Conservation (phyloP, 192 early-diverging fungal species). For the Podila epigama region DNA sequence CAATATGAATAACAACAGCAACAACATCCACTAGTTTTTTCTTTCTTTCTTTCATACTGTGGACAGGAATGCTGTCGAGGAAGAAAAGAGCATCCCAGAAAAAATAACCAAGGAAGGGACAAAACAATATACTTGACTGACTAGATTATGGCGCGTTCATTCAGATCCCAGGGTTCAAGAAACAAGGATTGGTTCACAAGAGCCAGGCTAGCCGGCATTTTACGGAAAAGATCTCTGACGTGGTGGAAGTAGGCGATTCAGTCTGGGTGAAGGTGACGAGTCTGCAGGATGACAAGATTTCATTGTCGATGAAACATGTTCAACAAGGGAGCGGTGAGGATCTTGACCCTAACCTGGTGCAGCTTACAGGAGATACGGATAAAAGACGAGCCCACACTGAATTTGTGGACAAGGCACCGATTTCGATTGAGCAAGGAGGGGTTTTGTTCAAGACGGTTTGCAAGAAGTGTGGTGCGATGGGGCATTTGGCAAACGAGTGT, state of each 20-base stretch:
- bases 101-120: not conserved
- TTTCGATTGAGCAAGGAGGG: conserved; percentile 47
- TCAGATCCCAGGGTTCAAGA: conserved; percentile 34
- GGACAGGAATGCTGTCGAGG: no score
- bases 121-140: not conserved
- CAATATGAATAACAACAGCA: not conserved
- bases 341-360: conserved; percentile 46
- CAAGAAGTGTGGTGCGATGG: conserved; percentile 52
- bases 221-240: conserved; percentile 47
- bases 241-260: conserved; percentile 44
- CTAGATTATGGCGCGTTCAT: conserved; percentile 54
- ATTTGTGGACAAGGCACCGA: conserved; percentile 45
- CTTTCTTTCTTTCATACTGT: not conserved
- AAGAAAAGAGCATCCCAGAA: no score
- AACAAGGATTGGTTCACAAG: conserved; percentile 49
- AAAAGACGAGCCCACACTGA: conserved; percentile 29
- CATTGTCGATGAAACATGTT: conserved; percentile 56
- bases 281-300: conserved; percentile 50
- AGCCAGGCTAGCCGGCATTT: conserved; percentile 46
- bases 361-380: conserved; percentile 35
- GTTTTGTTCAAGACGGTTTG: conserved; percentile 46
- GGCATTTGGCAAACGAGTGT: conserved; percentile 45
- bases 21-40: no score
- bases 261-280: conserved; percentile 56
- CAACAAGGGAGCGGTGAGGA: conserved; percentile 50